Conservation (phyloP, 164 flowering plant genomes). For the Platanus orientalis region DNA sequence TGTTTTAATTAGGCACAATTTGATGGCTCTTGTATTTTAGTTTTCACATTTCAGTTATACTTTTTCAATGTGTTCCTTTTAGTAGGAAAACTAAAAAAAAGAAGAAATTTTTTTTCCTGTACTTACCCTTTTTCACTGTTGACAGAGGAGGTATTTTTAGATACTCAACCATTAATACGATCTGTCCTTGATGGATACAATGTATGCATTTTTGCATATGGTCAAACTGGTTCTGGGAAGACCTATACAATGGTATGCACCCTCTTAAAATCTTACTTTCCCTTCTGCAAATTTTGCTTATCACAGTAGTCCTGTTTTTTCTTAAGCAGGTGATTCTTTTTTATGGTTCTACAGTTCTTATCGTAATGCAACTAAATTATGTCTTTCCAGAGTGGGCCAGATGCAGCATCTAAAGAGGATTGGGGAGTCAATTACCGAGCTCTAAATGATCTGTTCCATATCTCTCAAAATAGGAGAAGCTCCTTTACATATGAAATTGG, state of each 20-base stretch:
- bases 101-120: conserved; percentile 4
- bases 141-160: conserved; percentile 83
- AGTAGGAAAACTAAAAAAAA: too few species aligned
- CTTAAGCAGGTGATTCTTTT: background rate
- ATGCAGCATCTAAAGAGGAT: conserved; percentile 51
- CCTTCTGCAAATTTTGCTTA: too few species aligned
- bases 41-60: background rate
- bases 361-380: background rate
- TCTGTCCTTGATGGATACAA: conserved; percentile 94
- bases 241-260: conserved; percentile 83
- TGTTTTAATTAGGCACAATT: background rate
- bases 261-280: background rate
- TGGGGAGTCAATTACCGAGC: conserved; percentile 88
- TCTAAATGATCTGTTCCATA: conserved; percentile 68
- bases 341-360: background rate
- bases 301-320: background rate
- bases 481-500: conserved; percentile 58
- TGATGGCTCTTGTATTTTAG: background rate
- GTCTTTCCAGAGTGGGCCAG: conserved; percentile 66
- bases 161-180: conserved; percentile 85
- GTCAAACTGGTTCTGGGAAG: conserved; percentile 98
- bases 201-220: conserved; percentile 97
- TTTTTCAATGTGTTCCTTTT: background rate
- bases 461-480: conserved; percentile 59
- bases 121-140: conserved; percentile 9